Conservation (phyloP, 441 rosid species). For the Capsella rubella region DNA sequence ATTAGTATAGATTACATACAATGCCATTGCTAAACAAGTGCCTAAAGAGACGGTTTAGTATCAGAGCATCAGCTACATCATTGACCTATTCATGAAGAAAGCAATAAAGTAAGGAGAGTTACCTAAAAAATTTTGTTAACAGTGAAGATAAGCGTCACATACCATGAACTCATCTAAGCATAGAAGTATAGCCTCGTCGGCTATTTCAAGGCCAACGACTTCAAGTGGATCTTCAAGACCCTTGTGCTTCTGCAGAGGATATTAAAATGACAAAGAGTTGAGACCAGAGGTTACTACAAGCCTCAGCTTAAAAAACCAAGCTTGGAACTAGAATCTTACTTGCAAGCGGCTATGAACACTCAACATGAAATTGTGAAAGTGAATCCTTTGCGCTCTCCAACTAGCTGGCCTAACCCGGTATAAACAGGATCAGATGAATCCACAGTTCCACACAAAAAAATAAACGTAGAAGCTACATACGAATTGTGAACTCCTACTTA, state of each 20-base stretch:
- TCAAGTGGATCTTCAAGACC: constrained; percentile 98
- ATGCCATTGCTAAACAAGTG: constrained; percentile 83
- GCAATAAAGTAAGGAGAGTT: constrained; percentile 18
- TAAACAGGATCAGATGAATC: constrained; percentile 30
- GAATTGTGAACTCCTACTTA: constrained; percentile 47
- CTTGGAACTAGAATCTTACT: constrained; percentile 54
- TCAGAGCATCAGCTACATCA: constrained; percentile 82
- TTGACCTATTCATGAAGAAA: constrained; percentile 34
- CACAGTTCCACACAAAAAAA: background rate
- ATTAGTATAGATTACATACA: constrained; percentile 62
- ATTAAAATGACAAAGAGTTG: constrained; percentile 9
- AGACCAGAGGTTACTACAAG: constrained; percentile 4
- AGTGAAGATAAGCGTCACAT: constrained; percentile 30
- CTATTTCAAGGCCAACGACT: constrained; percentile 93
- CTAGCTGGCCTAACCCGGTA: constrained; percentile 61
- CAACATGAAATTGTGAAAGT: constrained; percentile 96
- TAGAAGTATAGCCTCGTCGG: constrained; percentile 82
- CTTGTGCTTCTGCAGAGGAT: constrained; percentile 73
- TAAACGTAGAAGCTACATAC: background rate
- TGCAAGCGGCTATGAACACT: constrained; percentile 93
- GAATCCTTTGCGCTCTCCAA: constrained; percentile 96
- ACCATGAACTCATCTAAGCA: constrained; percentile 99
- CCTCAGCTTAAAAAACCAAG: constrained; percentile 12
- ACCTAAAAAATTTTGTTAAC: background rate
- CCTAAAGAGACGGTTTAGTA: constrained; percentile 82